Percentiles rank a stretch among this genome's conserved stretches.
These are phyloP conservation scores for Nemania sp. DNA, from an alignment of 2,329 filamentous ascomycete species.

Conservation along the genomic window DNA sequence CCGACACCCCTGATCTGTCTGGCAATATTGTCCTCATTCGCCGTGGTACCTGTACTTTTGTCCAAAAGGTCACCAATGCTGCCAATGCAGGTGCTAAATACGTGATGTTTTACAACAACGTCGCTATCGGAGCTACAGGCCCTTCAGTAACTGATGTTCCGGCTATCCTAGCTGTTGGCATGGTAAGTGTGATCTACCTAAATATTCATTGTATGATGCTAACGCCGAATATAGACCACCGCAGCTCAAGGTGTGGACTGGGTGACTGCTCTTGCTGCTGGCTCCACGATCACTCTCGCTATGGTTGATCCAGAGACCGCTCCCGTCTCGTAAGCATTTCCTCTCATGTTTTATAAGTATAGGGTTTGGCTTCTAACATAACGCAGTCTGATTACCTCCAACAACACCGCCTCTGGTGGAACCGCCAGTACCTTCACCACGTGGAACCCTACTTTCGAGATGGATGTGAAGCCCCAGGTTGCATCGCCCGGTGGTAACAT, in stretches of 20 bases:
- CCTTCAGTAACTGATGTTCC: slow-evolving; percentile 47
- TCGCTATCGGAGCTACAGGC: slow-evolving; percentile 51
- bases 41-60: slow-evolving; percentile 68
- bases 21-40: slow-evolving; percentile 70
- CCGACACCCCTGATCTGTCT: slow-evolving; percentile 67
- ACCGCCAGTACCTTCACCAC: slow-evolving; percentile 65
- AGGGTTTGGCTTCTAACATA: slow-evolving; percentile 37
- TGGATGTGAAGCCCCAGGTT: slow-evolving; percentile 67
- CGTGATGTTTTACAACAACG: slow-evolving; percentile 72
- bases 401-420: slow-evolving; percentile 62
- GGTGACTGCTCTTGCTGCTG: slow-evolving; percentile 58
- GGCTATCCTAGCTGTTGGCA: slow-evolving; percentile 43
- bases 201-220: slow-evolving; percentile 13
- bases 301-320: slow-evolving; percentile 58
- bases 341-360: neutral
- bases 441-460: slow-evolving; percentile 72
- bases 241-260: slow-evolving; percentile 58
- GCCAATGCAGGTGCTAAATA: slow-evolving; percentile 68
- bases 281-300: slow-evolving; percentile 58
- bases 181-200: slow-evolving; percentile 38
- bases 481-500: slow-evolving; percentile 69
- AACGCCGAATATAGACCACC: slow-evolving; percentile 48
- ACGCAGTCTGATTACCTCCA: slow-evolving; percentile 50
- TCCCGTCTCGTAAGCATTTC: slow-evolving; percentile 44
- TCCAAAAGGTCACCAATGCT: slow-evolving; percentile 65